phyloP scores from a whole-genome alignment of 108 stramenopile species.

The Cyclotella baltica region DNA sequence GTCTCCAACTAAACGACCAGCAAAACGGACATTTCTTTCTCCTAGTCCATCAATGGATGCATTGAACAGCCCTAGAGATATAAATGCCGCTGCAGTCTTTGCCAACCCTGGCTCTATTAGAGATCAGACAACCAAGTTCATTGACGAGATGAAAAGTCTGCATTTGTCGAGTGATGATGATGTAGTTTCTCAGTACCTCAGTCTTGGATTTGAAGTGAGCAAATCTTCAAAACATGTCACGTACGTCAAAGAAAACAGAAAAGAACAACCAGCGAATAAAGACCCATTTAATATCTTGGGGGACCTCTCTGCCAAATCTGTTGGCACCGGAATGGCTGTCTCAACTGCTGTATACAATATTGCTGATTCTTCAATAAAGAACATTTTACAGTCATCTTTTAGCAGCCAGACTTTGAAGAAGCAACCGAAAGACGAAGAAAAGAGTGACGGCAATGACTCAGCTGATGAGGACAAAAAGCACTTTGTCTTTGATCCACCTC shows the following conservation, averaged over 20 bases:
- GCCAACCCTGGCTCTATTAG: constrained; percentile 44
- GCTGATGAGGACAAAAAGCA: constrained; percentile 20
- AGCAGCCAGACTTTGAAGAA: constrained; percentile 18
- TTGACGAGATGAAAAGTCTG: constrained; percentile 34
- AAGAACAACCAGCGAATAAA: constrained; percentile 11
- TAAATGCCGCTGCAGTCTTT: constrained; percentile 43
- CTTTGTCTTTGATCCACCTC: constrained; percentile 76
- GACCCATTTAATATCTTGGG: constrained; percentile 55
- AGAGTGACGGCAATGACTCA: constrained; percentile 4
- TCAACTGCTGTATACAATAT: constrained; percentile 55
- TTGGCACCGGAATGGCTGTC: constrained; percentile 53
- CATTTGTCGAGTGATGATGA: constrained; percentile 27
- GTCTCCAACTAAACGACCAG: constrained; percentile 34
- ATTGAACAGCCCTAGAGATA: constrained; percentile 19
- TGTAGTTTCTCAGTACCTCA: constrained; percentile 47
- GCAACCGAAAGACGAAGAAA: constrained; percentile 20
- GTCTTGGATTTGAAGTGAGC: constrained; percentile 48
- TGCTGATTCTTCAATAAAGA: constrained; percentile 58
- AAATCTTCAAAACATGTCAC: constrained; percentile 24
- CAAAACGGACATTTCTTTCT: constrained; percentile 4
- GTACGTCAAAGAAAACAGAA: constrained; percentile 46
- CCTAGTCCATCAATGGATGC: constrained; percentile 10
- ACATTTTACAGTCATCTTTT: constrained; percentile 52
- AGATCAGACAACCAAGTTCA: constrained; percentile 33
- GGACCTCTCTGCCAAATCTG: constrained; percentile 50